phyloP scores from a whole-genome alignment of 768 basidiomycete genomes.

The Naematelia encephala region DNA sequence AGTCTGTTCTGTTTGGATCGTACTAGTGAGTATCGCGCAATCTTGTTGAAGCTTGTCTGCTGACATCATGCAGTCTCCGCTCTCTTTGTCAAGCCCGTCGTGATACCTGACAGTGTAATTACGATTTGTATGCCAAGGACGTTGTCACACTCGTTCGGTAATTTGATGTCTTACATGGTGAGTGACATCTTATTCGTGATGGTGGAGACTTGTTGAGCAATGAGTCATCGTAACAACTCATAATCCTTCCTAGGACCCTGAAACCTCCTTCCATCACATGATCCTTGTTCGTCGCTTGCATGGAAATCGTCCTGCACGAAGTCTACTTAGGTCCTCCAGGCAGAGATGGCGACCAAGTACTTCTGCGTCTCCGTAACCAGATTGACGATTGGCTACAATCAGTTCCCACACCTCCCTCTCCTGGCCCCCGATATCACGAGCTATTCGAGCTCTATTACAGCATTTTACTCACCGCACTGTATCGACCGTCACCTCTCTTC shows the following conservation, averaged over 20 bases:
- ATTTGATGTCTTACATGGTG: too few relatives aligned
- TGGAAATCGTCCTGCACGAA: conserved; percentile 3
- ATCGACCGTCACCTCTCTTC: not conserved
- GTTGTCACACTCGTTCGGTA: not conserved
- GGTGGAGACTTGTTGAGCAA: not conserved
- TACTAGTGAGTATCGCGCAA: not conserved
- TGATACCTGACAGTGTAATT: not conserved
- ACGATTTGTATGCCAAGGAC: not conserved
- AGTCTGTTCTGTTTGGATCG: not conserved
- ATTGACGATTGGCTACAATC: conserved; percentile 5
- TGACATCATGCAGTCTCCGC: conserved; percentile 4
- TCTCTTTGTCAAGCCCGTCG: not conserved
- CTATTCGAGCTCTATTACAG: conserved; percentile 6
- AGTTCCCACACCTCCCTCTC: not conserved
- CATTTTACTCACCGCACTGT: not conserved
- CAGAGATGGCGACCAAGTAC: not conserved
- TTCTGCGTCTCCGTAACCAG: conserved; percentile 4
- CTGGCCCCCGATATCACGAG: not conserved
- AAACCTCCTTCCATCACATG: conserved; percentile 1
- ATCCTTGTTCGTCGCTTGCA: conserved; percentile 7
- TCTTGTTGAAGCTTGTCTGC: not conserved
- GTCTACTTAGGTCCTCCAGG: not conserved
- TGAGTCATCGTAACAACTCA: not conserved
- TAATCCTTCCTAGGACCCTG: not conserved
- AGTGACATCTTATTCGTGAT: too few relatives aligned